A percentile compares a stretch with the other conserved stretches of the same genome.
phyloP scores from a whole-genome alignment of 306 rosid genomes.

The Lupinus albus region DNA sequence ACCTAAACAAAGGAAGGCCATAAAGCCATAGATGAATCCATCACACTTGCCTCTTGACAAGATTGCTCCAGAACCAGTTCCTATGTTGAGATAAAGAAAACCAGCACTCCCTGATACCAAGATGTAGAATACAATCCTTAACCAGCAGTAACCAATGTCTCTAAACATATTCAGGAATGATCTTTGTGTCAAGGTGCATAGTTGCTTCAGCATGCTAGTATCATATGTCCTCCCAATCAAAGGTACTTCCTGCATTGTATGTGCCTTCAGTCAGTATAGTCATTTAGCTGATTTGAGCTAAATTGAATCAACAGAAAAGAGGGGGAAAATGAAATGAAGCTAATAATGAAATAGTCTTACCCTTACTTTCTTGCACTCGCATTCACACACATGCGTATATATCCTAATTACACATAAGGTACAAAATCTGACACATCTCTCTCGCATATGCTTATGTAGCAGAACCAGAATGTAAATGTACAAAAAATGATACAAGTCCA shows the following conservation, averaged over 20 bases:
- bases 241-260: constrained; percentile 51
- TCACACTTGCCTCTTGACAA: constrained; percentile 63
- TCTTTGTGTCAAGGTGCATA: constrained; percentile 58
- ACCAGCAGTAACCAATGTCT: constrained; percentile 78
- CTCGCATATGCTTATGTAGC: too few species aligned
- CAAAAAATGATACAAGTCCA: too few species aligned
- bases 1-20: constrained; percentile 69
- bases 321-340: too few species aligned
- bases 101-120: constrained; percentile 53
- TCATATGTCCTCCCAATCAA: constrained; percentile 42
- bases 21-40: constrained; percentile 69
- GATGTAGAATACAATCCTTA: constrained; percentile 55
- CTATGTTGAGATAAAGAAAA: constrained; percentile 55
- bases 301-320: constrained; percentile 3
- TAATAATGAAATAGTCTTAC: too few species aligned
- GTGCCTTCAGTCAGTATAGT: constrained; percentile 3
- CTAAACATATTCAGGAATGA: constrained; percentile 75
- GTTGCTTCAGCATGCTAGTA: constrained; percentile 64
- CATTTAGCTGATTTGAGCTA: not conserved
- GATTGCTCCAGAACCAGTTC: constrained; percentile 53
- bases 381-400: too few species aligned
- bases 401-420: too few species aligned
- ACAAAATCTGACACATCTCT: too few species aligned
- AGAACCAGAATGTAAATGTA: too few species aligned
- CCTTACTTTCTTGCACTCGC: too few species aligned